phyloP scores from a whole-genome alignment of 129 eudicot species.

The Ambrosia artemisiifolia region DNA sequence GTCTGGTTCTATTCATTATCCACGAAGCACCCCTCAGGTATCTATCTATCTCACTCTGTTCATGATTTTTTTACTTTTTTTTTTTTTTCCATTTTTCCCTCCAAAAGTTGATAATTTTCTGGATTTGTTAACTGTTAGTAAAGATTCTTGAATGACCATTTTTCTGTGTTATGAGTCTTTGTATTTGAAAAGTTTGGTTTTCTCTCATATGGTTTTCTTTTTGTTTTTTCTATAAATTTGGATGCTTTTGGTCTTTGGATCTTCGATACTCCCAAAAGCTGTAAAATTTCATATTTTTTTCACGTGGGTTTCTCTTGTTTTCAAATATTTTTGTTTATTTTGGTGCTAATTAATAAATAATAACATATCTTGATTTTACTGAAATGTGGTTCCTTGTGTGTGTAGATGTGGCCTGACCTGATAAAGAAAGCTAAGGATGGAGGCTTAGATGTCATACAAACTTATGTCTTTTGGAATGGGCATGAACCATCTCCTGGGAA shows the following conservation, averaged over 20 bases:
- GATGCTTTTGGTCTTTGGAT: conserved; percentile 19
- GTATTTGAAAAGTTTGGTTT: too few species aligned
- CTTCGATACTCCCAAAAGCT: conserved; percentile 15
- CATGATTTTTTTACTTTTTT: neutral
- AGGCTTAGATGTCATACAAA: conserved; percentile 91
- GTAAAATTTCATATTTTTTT: neutral
- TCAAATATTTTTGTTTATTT: conserved; percentile 5
- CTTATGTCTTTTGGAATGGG: conserved; percentile 96
- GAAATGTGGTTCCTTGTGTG: neutral
- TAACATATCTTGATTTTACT: neutral
- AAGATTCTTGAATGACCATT: conserved; percentile 5
- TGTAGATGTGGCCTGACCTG: conserved; percentile 98
- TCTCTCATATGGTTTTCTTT: neutral
- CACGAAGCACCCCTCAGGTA: conserved; percentile 96
- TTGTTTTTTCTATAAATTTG: neutral
- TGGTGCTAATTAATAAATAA: neutral
- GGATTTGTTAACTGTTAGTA: too few species aligned
- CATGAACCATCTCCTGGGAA: conserved; percentile 94
- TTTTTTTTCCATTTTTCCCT: neutral
- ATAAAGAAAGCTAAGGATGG: conserved; percentile 88
- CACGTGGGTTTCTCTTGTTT: conserved; percentile 21
- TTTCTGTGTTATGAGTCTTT: too few species aligned
- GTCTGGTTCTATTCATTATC: conserved; percentile 96
- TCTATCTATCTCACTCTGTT: conserved; percentile 7
- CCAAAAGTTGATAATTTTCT: too few species aligned